Conservation (phyloP, 1,284 basidiomycete species). For the Gymnopus androsaceus region DNA sequence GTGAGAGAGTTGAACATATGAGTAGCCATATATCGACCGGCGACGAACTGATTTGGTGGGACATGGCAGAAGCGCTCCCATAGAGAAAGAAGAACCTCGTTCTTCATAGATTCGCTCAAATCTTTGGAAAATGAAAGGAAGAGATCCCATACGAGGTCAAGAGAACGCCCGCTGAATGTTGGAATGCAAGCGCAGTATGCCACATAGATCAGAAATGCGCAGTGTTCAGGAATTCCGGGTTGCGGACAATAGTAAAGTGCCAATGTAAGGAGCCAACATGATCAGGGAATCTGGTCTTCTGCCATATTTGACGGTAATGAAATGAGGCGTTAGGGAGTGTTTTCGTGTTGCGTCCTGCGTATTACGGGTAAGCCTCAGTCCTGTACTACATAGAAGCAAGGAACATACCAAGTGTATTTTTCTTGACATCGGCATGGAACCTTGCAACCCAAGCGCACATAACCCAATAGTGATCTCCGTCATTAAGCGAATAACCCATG, state of each 20-base stretch:
- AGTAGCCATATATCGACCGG: conserved; percentile 6
- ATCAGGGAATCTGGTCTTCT: conserved; percentile 30
- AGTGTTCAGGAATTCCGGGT: conserved; percentile 20
- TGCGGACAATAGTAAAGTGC: conserved; percentile 28
- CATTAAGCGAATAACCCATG: conserved; percentile 25
- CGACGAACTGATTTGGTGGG: background rate
- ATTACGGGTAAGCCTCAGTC: too few relatives aligned
- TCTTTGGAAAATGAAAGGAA: conserved; percentile 24
- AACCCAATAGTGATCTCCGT: conserved; percentile 40
- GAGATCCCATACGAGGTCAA: conserved; percentile 35
- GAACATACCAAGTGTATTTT: conserved; percentile 12
- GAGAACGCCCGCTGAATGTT: conserved; percentile 29
- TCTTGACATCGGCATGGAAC: conserved; percentile 12
- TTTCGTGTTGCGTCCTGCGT: too few relatives aligned
- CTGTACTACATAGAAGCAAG: too few relatives aligned
- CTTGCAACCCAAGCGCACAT: conserved; percentile 37
- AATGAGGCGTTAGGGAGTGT: conserved; percentile 27
- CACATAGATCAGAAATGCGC: conserved; percentile 30
- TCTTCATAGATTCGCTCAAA: conserved; percentile 24
- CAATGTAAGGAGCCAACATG: conserved; percentile 40
- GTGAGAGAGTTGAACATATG: conserved; percentile 12
- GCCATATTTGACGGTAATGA: conserved; percentile 33
- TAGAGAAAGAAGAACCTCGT: conserved; percentile 27
- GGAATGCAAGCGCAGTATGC: conserved; percentile 24
- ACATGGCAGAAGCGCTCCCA: conserved; percentile 24